A percentile compares a stretch with the other conserved stretches of the same genome.
Conservation (phyloP, 495 filamentous ascomycete genomes). For the Hypoxylon trugodes region DNA sequence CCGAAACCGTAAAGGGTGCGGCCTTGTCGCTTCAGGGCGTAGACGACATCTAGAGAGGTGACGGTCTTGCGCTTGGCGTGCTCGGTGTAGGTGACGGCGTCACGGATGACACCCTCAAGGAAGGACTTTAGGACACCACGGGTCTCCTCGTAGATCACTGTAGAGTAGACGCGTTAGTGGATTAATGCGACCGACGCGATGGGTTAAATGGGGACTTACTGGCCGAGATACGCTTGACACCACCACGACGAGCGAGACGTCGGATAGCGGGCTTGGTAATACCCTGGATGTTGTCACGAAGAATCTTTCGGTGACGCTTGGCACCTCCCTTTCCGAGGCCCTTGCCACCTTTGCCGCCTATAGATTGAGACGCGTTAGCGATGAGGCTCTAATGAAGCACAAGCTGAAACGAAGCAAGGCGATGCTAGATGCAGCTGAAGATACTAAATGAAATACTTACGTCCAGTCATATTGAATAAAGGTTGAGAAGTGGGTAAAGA, state of each 20-base stretch:
- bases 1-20: constrained; percentile 97
- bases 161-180: constrained; percentile 46
- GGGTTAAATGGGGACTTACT: constrained; percentile 62
- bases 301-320: constrained; percentile 99
- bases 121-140: constrained; percentile 99
- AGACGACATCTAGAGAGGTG: constrained; percentile 93
- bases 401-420: constrained; percentile 38
- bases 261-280: constrained; percentile 99
- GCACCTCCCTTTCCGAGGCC: constrained; percentile 85
- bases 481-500: constrained; percentile 43
- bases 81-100: constrained; percentile 98
- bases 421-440: constrained; percentile 32
- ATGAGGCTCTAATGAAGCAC: constrained; percentile 27
- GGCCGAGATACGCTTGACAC: constrained; percentile 99
- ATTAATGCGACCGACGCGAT: not conserved
- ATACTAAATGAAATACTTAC: constrained; percentile 67
- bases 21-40: constrained; percentile 91
- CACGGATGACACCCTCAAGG: constrained; percentile 99
- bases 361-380: constrained; percentile 43
- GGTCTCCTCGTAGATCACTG: constrained; percentile 99
- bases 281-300: constrained; percentile 99
- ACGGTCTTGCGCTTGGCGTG: constrained; percentile 98
- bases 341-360: constrained; percentile 96
- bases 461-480: constrained; percentile 86
- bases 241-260: constrained; percentile 98